Conservation (phyloP, 352 stramenopile genomes). For the Phytophthora tubulina region DNA sequence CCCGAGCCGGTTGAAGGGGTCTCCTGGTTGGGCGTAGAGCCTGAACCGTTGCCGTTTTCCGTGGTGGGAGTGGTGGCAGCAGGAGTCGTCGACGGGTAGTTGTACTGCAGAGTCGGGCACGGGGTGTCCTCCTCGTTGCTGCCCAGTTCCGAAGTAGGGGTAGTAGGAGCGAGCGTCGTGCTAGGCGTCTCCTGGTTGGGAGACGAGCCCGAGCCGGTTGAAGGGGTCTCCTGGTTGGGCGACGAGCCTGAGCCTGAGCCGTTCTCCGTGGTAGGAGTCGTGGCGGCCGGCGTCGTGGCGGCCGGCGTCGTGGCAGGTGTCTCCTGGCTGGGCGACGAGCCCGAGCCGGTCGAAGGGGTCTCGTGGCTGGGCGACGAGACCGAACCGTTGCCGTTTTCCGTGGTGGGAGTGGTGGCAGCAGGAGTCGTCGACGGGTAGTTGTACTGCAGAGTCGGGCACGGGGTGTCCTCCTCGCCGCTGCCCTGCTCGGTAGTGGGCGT, state of each 20-base stretch:
- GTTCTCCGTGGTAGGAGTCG: conserved; percentile 11
- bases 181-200: background rate
- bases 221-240: conserved; percentile 18
- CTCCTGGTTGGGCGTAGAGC: conserved; percentile 9
- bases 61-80: conserved; percentile 18
- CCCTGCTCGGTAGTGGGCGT: background rate
- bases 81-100: conserved; percentile 15
- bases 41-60: conserved; percentile 8
- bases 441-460: conserved; percentile 35
- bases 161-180: background rate
- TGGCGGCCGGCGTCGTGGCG: conserved; percentile 11
- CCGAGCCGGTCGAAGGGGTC: conserved; percentile 6
- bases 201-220: background rate
- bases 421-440: conserved; percentile 12
- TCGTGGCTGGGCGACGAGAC: conserved; percentile 14
- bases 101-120: conserved; percentile 32
- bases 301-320: background rate
- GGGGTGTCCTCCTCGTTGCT: conserved; percentile 23
- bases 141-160: background rate
- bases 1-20: conserved; percentile 9
- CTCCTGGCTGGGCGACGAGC: background rate
- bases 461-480: conserved; percentile 21
- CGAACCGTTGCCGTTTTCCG: conserved; percentile 4
- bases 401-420: background rate
- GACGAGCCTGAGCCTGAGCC: conserved; percentile 1